phyloP scores from a whole-genome alignment of 176 grass and related monocot genomes.

The Melocanna baccifera region DNA sequence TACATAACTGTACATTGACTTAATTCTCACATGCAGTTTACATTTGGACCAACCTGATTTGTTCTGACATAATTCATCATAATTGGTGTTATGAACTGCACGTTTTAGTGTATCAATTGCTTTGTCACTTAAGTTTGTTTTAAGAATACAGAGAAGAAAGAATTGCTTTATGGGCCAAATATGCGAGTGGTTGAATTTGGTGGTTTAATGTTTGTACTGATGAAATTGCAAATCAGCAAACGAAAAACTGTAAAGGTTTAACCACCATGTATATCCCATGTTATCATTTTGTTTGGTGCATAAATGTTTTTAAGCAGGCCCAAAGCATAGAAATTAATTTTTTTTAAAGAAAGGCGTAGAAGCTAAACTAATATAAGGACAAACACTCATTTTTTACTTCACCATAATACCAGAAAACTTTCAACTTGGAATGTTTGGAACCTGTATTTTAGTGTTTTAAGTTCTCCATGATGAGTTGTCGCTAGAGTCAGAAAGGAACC shows the following conservation, averaged over 20 bases:
- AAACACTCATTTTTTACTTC: background rate
- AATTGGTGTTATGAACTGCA: background rate
- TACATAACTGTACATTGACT: background rate
- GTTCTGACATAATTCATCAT: background rate
- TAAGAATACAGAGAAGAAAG: background rate
- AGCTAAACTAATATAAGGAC: background rate
- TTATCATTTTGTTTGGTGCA: background rate
- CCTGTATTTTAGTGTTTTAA: constrained; percentile 88
- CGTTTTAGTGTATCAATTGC: background rate
- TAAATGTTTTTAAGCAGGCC: background rate
- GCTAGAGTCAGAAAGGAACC: constrained; percentile 70
- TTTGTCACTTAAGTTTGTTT: background rate
- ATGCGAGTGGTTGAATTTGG: background rate
- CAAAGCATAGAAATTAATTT: constrained; percentile 7
- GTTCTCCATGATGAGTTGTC: constrained; percentile 83
- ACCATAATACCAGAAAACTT: constrained; percentile 1
- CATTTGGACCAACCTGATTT: background rate
- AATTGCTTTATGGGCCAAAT: background rate
- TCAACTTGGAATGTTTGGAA: constrained; percentile 34
- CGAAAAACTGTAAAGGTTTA: background rate
- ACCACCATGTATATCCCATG: background rate
- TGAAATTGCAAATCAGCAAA: background rate
- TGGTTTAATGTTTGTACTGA: background rate
- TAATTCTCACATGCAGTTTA: background rate
- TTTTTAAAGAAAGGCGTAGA: background rate